Evolutionary conservation across 106 monocot genomes (phyloP), one percentile per base, ranked within the genome.

Genomic region (Phalaenopsis equestris): DNA sequence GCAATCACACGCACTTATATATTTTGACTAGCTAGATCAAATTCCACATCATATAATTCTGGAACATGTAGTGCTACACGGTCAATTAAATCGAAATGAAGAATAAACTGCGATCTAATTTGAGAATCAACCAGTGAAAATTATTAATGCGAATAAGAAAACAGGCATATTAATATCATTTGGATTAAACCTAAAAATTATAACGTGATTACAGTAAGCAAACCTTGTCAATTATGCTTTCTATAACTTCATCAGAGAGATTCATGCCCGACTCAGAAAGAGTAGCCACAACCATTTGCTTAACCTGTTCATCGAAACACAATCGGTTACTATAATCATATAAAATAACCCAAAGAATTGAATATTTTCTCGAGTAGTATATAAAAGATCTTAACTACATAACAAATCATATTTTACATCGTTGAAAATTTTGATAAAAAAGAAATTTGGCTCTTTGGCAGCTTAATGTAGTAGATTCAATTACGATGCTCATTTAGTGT

Each of bases 261-360:
- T 98, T 98, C 97, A 98, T 98, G 75, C 97, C 97, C 19, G 97
- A 98, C 81, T 98, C 97, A 41, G 94, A 92, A 79, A 97, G 97
- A 76, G 97, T 97, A 64, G 97, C 97, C 17, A 94, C 97, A 36
- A 98, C 94, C 97, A 98, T 98, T 92, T 96, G 91, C 84, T 96
- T 96, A 70, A 96, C 96, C 96, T 96, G 81, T 57, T 11, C 38
- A 39, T 41, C 39, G 61, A 42, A 76, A 74, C 16, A 49, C 3
- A 30, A 17, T 76, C 42, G 8, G n/a, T 74, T 61, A 61, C 61
- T 61, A 61, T 21, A 61, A 61, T 61, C 61, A 61, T 8, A 21
- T 61, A 21, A 21, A 19, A 61, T 4, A 61, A 52, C 12, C 52
- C 15, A 12, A 12, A 52, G 14, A 10, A 10, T 52, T 15, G 15